Evolutionary conservation across 164 flowering plant species (phyloP), one percentile per base, ranked within the genome.

Genomic region (Buxus sempervirens): DNA sequence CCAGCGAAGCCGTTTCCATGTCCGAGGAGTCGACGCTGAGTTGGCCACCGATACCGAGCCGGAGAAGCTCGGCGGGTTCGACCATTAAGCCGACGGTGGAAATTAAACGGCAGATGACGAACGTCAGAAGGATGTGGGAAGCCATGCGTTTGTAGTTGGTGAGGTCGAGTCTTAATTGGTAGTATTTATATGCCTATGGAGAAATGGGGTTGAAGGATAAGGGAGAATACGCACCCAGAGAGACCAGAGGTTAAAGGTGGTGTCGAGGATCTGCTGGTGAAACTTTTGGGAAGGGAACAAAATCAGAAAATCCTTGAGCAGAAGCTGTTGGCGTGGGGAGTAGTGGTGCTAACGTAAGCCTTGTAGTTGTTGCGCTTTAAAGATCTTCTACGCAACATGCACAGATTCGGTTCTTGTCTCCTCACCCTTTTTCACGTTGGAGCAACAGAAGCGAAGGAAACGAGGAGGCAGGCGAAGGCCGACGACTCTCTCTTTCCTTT

Each of bases 381-480:
- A 79, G 90, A 87, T 87, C 74, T 82, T 51, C 75, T 78, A 71
- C 82, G 79, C 78, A 84, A 80, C 83, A 85, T 78, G 86, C 81
- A 80, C 75, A 81, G 85, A 79, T 81, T 81, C 81, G 38, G 22
- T 64, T 15, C 59, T 42, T 58, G 26, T 54, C 10, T n/a, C 26
- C 20, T n/a, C n/a, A n/a, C n/a, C 16, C n/a, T 59, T 62, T 27
- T 56, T 45, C 25, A 62, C 60, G 54, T 62, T 49, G 28, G 48
- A 9, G 48, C 22, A 32, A 36, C 3, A 32, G 38, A 32, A 25
- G 57, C 23, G 25, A 36, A 48, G 36, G 8, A 61, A 41, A 66
- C 51, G 63, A 27, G 36, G 58, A 27, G 48, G n/a, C n/a, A n/a
- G n/a, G n/a, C n/a, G n/a, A n/a, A n/a, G n/a, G n/a, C n/a, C n/a